These are phyloP conservation scores for Teunomyces lycoperdinae DNA, from an alignment of 805 yeast genomes.

Conservation along the genomic window DNA sequence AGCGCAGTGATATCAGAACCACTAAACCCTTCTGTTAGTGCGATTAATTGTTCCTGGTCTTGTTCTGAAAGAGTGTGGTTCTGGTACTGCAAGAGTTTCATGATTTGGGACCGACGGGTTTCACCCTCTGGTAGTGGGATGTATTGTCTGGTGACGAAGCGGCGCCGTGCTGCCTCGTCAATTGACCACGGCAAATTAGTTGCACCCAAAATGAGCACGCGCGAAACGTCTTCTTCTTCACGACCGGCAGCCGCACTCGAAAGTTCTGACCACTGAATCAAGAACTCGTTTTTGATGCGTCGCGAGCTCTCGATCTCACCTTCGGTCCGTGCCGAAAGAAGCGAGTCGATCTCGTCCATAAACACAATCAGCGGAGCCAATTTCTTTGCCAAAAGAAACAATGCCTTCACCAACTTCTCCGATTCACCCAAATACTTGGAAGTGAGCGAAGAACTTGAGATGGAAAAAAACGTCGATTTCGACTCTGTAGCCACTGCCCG, in stretches of 20 bases:
- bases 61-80: slow-evolving; percentile 62
- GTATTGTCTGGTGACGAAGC: slow-evolving; percentile 88
- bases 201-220: slow-evolving; percentile 91
- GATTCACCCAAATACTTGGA: slow-evolving; percentile 89
- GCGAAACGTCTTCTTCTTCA: slow-evolving; percentile 41
- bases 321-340: slow-evolving; percentile 70
- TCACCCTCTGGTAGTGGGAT: slow-evolving; percentile 90
- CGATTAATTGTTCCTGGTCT: slow-evolving; percentile 60
- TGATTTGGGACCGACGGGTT: slow-evolving; percentile 71
- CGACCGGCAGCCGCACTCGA: slow-evolving; percentile 80
- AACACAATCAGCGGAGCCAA: slow-evolving; percentile 91
- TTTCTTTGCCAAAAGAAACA: slow-evolving; percentile 79
- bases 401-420: slow-evolving; percentile 87
- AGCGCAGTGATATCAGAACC: slow-evolving; percentile 91
- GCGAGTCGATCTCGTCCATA: slow-evolving; percentile 93
- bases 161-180: slow-evolving; percentile 93
- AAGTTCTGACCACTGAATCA: slow-evolving; percentile 92
- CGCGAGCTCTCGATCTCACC: slow-evolving; percentile 87
- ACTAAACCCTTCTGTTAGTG: slow-evolving; percentile 78
- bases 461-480: slow-evolving; percentile 86
- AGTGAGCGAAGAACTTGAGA: slow-evolving; percentile 85
- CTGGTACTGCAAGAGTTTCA: slow-evolving; percentile 65
- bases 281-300: slow-evolving; percentile 86
- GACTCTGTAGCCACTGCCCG: slow-evolving; percentile 96
- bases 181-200: slow-evolving; percentile 96